A percentile compares a stretch with the other conserved stretches of the same genome.
Evolutionary conservation across 345 rosid genomes (phyloP).

Genomic region (Populus tremula): DNA sequence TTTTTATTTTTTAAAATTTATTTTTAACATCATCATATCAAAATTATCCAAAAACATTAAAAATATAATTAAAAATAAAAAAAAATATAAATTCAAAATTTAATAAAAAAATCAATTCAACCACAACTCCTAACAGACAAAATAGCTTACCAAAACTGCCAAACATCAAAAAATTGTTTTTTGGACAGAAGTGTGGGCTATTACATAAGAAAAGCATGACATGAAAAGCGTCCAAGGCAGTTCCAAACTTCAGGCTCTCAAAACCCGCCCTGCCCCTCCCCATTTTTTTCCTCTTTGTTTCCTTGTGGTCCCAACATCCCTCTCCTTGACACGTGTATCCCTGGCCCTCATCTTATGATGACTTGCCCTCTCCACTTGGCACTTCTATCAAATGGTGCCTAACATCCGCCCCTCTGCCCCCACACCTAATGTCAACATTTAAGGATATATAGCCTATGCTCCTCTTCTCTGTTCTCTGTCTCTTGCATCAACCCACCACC

Average conservation of each 20-base stretch:
- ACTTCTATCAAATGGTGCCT: neutral
- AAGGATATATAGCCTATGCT: neutral
- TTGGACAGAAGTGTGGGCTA: too few relatives aligned
- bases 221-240: constrained; percentile 21
- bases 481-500: neutral
- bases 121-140: fast-evolving
- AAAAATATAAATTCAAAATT: too few relatives aligned
- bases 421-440: neutral
- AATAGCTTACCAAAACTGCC: too few relatives aligned
- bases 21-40: fast-evolving
- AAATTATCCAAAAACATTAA: too few relatives aligned
- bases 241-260: constrained; percentile 22
- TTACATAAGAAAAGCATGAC: constrained; percentile 31
- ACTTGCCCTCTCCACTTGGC: neutral
- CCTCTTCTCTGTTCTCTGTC: neutral
- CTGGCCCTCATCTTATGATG: fast-evolving
- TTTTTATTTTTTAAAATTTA: too few relatives aligned
- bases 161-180: too few relatives aligned
- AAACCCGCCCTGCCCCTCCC: constrained; percentile 9
- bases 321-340: neutral
- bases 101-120: too few relatives aligned
- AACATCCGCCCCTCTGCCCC: neutral
- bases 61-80: too few relatives aligned
- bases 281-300: neutral
- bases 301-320: neutral